Evolutionary conservation across 1,139 yeast genomes (phyloP).

Genomic region (Suhomyces bribrorum): DNA sequence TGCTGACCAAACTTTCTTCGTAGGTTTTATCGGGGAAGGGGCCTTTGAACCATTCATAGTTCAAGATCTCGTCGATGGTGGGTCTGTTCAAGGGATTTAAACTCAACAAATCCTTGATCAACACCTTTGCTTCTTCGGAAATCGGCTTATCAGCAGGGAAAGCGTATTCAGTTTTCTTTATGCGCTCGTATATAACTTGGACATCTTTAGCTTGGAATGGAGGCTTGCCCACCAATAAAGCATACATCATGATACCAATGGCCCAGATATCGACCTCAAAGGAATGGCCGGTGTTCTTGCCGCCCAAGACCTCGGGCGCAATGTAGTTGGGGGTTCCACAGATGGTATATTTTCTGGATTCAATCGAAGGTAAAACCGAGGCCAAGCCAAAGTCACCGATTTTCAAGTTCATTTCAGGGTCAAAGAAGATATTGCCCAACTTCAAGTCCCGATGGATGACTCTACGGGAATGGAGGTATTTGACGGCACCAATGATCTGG

Average conservation of each 20-base stretch:
- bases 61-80: slow-evolving; percentile 71
- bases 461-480: slow-evolving; percentile 85
- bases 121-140: slow-evolving; percentile 67
- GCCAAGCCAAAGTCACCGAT: slow-evolving; percentile 98
- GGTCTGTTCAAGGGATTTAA: slow-evolving; percentile 85
- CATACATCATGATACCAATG: slow-evolving; percentile 92
- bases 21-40: slow-evolving; percentile 78
- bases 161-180: slow-evolving; percentile 75
- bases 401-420: slow-evolving; percentile 87
- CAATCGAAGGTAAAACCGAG: slow-evolving; percentile 68
- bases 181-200: slow-evolving; percentile 87
- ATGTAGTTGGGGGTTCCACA: slow-evolving; percentile 98
- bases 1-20: slow-evolving; percentile 56
- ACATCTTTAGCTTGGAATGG: slow-evolving; percentile 98
- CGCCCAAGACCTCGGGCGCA: slow-evolving; percentile 94
- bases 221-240: slow-evolving; percentile 88
- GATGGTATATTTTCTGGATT: slow-evolving; percentile 83
- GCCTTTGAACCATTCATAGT: slow-evolving; percentile 83
- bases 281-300: slow-evolving; percentile 85
- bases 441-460: slow-evolving; percentile 96
- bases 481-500: slow-evolving; percentile 91
- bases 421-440: slow-evolving; percentile 91
- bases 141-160: slow-evolving; percentile 78
- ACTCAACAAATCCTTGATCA: slow-evolving; percentile 72
- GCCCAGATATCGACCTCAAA: slow-evolving; percentile 98